Percentiles rank a stretch among this genome's conserved stretches.
Evolutionary conservation across 1,284 basidiomycete species (phyloP).

Genomic region (Spongispora temasekensis): DNA sequence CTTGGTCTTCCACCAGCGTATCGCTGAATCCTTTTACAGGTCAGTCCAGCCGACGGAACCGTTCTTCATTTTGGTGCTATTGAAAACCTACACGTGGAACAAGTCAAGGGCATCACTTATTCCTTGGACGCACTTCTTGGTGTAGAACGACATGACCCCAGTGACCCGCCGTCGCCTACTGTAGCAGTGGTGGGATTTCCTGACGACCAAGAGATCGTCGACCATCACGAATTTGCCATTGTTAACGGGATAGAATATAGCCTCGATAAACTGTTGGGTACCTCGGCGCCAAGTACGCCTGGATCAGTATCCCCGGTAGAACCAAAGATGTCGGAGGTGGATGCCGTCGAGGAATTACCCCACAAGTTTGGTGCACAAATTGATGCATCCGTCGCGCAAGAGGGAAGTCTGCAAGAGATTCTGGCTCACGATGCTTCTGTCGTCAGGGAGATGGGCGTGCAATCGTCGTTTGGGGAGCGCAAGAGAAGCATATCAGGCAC

Average conservation of each 20-base stretch:
- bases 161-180: conserved; percentile 44
- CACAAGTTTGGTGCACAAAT: conserved; percentile 60
- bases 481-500: conserved; percentile 46
- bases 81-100: conserved; percentile 82
- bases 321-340: conserved; percentile 29
- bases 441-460: conserved; percentile 66
- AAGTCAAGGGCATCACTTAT: conserved; percentile 98
- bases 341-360: conserved; percentile 37
- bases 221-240: conserved; percentile 90
- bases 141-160: conserved; percentile 49
- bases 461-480: conserved; percentile 43
- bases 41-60: conserved; percentile 92
- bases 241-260: conserved; percentile 98
- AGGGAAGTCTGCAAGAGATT: conserved; percentile 53
- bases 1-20: not conserved
- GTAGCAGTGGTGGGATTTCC: conserved; percentile 44
- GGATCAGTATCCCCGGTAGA: conserved; percentile 20
- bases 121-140: conserved; percentile 92
- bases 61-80: conserved; percentile 94
- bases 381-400: conserved; percentile 65
- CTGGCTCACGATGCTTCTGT: conserved; percentile 68
- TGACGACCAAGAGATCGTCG: conserved; percentile 54
- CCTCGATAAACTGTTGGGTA: conserved; percentile 79
- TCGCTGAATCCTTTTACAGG: conserved; percentile 41
- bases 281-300: conserved; percentile 33